Conservation (phyloP, 306 rosid species). For the Quercus rubra region DNA sequence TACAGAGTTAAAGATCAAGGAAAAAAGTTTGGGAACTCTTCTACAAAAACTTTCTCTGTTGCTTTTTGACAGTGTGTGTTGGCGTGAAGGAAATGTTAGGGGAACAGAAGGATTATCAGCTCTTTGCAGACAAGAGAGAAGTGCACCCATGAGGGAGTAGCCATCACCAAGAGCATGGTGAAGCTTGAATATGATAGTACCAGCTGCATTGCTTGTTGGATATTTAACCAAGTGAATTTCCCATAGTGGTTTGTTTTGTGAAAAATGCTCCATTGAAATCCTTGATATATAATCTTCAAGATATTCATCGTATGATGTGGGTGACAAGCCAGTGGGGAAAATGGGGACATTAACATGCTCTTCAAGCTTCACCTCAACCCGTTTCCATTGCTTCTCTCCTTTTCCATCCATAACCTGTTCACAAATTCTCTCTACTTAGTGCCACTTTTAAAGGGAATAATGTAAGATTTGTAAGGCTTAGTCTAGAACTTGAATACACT, state of each 20-base stretch:
- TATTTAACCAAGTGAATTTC: conserved; percentile 47
- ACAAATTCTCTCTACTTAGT: not conserved
- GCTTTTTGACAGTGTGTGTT: conserved; percentile 4
- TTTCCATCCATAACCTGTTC: conserved; percentile 31
- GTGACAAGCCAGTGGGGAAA: conserved; percentile 20
- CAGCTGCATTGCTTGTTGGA: conserved; percentile 39
- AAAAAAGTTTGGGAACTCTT: conserved; percentile 13
- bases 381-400: conserved; percentile 50
- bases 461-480: not conserved
- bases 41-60: not conserved
- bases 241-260: conserved; percentile 50
- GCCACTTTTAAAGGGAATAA: not conserved
- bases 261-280: conserved; percentile 24
- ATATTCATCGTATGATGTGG: conserved; percentile 24
- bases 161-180: conserved; percentile 77
- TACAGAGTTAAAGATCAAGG: conserved; percentile 25
- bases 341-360: conserved; percentile 40
- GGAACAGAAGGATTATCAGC: conserved; percentile 54
- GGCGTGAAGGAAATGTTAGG: conserved; percentile 44
- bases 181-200: conserved; percentile 37
- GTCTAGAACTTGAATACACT: too few relatives aligned
- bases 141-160: conserved; percentile 58
- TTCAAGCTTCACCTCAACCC: conserved; percentile 37
- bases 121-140: conserved; percentile 51
- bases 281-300: conserved; percentile 38